phyloP scores from a whole-genome alignment of 306 rosid species.

The Datisca glomerata region DNA sequence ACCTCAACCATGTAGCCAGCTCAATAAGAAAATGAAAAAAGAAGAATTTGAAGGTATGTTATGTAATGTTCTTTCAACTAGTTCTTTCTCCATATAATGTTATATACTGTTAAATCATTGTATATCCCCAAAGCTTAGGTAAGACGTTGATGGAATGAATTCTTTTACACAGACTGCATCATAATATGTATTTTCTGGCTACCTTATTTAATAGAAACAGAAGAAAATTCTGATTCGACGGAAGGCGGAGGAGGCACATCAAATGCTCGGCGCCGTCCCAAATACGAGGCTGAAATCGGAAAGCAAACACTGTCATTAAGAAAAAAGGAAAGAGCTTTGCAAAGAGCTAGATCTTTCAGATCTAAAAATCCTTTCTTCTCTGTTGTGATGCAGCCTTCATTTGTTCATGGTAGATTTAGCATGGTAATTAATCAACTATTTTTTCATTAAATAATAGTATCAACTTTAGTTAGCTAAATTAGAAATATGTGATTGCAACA shows the following conservation, averaged over 20 bases:
- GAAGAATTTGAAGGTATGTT: no score
- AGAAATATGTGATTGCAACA: no score
- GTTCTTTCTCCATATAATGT: no score
- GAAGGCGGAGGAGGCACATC: background rate
- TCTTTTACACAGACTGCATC: no score
- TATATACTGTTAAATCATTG: no score
- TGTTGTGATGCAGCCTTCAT: conserved; percentile 6
- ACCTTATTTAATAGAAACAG: no score
- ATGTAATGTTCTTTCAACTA: no score
- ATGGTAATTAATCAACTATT: no score
- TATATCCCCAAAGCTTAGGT: no score
- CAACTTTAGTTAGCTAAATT: no score
- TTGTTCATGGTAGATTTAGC: background rate
- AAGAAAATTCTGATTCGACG: background rate
- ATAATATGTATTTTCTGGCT: no score
- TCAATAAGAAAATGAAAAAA: background rate
- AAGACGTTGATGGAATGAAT: no score
- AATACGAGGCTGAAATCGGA: background rate
- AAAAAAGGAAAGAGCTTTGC: background rate
- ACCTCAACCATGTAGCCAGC: background rate
- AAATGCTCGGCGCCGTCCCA: background rate
- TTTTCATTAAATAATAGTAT: background rate
- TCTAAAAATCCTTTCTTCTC: conserved; percentile 8
- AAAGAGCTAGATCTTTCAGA: conserved; percentile 9
- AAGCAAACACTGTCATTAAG: background rate